Evolutionary conservation across 495 filamentous ascomycete genomes (phyloP).

Genomic region (Penicillium dipodomyicola): DNA sequence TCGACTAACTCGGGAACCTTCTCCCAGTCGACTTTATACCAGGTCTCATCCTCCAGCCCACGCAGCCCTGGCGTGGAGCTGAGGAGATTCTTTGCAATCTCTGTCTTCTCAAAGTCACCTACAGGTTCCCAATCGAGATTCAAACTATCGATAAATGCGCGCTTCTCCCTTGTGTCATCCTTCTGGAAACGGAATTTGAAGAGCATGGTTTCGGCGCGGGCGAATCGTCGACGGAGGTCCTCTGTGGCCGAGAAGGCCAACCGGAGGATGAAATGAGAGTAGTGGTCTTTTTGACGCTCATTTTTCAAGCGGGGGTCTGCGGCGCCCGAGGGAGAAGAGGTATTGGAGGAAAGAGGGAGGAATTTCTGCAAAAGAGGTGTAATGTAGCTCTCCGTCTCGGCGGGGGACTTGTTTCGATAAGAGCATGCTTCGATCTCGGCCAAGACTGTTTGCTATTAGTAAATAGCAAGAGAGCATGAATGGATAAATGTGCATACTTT

Average conservation of each 20-base stretch:
- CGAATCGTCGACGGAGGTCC: constrained; percentile 86
- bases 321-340: constrained; percentile 53
- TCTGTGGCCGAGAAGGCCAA: constrained; percentile 90
- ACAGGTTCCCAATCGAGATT: constrained; percentile 82
- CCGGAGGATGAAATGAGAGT: constrained; percentile 94
- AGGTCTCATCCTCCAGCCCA: constrained; percentile 70
- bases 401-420: constrained; percentile 80
- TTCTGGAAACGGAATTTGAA: constrained; percentile 75
- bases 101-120: constrained; percentile 67
- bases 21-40: constrained; percentile 96
- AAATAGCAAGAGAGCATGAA: background rate
- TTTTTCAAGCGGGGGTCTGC: constrained; percentile 52
- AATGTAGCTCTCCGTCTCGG: constrained; percentile 78
- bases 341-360: constrained; percentile 77
- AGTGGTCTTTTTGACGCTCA: constrained; percentile 94
- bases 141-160: constrained; percentile 72
- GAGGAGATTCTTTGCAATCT: constrained; percentile 50
- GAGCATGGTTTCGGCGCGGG: constrained; percentile 80
- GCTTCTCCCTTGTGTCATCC: constrained; percentile 67
- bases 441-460: constrained; percentile 59
- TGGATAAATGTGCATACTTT: constrained; percentile 51
- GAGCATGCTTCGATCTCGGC: constrained; percentile 94
- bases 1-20: constrained; percentile 89
- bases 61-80: constrained; percentile 53
- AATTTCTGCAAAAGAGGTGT: constrained; percentile 78